Percentiles rank a stretch among this genome's conserved stretches.
Conservation (phyloP, 2,329 filamentous ascomycete genomes). For the Colletotrichum lupini region DNA sequence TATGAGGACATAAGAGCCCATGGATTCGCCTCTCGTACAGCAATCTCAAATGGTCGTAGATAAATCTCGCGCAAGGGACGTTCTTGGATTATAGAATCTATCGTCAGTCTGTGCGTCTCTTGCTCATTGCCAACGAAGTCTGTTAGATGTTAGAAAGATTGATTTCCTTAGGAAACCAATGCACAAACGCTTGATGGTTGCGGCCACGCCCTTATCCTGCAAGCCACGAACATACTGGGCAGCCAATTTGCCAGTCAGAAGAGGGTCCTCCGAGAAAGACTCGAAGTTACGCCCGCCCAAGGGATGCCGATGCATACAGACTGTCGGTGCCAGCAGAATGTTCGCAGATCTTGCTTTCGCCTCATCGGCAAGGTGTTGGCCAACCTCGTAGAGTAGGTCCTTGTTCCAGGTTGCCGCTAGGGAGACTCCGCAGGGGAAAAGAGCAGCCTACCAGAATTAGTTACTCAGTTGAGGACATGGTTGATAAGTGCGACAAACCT, state of each 20-base stretch:
- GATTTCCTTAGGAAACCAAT: background rate
- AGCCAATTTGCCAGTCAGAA: slow-evolving; percentile 79
- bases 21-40: slow-evolving; percentile 74
- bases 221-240: slow-evolving; percentile 78
- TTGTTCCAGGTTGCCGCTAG: slow-evolving; percentile 85
- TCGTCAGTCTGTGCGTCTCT: slow-evolving; percentile 73
- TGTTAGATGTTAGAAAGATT: slow-evolving; percentile 39
- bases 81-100: slow-evolving; percentile 73
- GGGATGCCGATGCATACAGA: slow-evolving; percentile 85
- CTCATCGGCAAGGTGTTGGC: slow-evolving; percentile 77
- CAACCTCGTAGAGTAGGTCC: slow-evolving; percentile 75
- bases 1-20: slow-evolving; percentile 79
- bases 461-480: background rate
- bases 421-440: slow-evolving; percentile 83
- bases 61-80: slow-evolving; percentile 76
- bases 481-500: slow-evolving; percentile 51
- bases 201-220: slow-evolving; percentile 79
- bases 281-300: slow-evolving; percentile 89
- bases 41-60: slow-evolving; percentile 80
- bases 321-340: slow-evolving; percentile 79
- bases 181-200: slow-evolving; percentile 78
- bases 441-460: slow-evolving; percentile 66
- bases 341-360: slow-evolving; percentile 78
- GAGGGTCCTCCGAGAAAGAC: slow-evolving; percentile 86
- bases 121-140: slow-evolving; percentile 80